These are phyloP conservation scores for Tolypocladium amazonense DNA, from an alignment of 2,329 filamentous ascomycete species.

Conservation along the genomic window DNA sequence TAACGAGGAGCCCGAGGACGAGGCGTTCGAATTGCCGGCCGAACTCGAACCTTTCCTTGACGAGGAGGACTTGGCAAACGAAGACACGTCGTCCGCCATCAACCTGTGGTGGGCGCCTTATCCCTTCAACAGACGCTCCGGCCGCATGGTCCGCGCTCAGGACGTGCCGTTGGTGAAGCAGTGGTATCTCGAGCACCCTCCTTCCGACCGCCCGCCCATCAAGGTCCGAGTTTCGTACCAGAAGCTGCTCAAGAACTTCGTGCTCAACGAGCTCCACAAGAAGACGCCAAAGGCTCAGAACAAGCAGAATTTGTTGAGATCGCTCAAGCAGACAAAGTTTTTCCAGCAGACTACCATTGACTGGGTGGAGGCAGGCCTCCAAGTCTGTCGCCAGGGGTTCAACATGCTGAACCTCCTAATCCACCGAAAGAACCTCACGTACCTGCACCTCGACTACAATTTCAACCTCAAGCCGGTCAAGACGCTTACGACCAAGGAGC, in stretches of 20 bases:
- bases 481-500: constrained; percentile 95
- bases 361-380: constrained; percentile 97
- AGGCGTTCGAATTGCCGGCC: constrained; percentile 72
- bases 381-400: constrained; percentile 96
- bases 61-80: constrained; percentile 80
- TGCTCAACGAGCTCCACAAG: constrained; percentile 93
- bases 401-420: constrained; percentile 98
- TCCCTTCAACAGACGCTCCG: constrained; percentile 88
- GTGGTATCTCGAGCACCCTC: constrained; percentile 95
- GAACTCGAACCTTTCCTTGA: constrained; percentile 79
- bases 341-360: constrained; percentile 99
- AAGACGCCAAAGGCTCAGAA: constrained; percentile 92
- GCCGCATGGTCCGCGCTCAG: constrained; percentile 91
- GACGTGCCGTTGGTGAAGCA: constrained; percentile 96
- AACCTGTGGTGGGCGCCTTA: constrained; percentile 97
- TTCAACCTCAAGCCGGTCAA: constrained; percentile 99
- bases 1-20: constrained; percentile 64
- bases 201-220: constrained; percentile 73
- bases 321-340: constrained; percentile 93
- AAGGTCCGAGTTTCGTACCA: constrained; percentile 98
- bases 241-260: constrained; percentile 91
- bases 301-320: constrained; percentile 83
- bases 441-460: constrained; percentile 97
- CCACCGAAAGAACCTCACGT: constrained; percentile 96
- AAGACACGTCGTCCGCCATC: constrained; percentile 84